Evolutionary conservation across 345 rosid genomes (phyloP).

Genomic region (Psidium guajava): DNA sequence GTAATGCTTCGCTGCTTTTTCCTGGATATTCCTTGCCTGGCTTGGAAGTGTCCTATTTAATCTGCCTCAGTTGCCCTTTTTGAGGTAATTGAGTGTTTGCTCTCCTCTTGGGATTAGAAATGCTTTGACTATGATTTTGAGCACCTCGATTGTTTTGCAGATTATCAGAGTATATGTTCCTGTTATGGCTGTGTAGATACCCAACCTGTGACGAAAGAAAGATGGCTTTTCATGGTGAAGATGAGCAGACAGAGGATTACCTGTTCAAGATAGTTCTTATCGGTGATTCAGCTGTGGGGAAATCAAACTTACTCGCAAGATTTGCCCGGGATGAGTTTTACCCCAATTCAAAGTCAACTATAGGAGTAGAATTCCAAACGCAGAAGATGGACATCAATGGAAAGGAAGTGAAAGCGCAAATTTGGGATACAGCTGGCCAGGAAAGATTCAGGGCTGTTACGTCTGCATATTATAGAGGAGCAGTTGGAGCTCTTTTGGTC

Average conservation of each 20-base stretch:
- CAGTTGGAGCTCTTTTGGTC: slow-evolving; percentile 95
- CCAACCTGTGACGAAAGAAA: slow-evolving; percentile 15
- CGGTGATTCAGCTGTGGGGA: slow-evolving; percentile 98
- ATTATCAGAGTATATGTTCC: background rate
- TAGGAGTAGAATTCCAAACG: slow-evolving; percentile 98
- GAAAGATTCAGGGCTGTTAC: slow-evolving; percentile 98
- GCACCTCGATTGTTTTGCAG: background rate
- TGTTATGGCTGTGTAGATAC: background rate
- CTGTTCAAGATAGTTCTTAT: slow-evolving; percentile 86
- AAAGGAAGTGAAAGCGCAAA: slow-evolving; percentile 91
- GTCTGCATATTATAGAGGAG: slow-evolving; percentile 94
- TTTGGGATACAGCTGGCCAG: slow-evolving; percentile 99
- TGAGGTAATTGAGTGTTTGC: background rate
- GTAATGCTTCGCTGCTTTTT: background rate
- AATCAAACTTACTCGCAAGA: slow-evolving; percentile 94
- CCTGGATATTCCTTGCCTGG: background rate
- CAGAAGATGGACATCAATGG: slow-evolving; percentile 86
- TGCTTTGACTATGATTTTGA: background rate
- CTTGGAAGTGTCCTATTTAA: background rate
- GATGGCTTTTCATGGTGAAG: slow-evolving; percentile 73
- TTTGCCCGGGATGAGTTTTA: slow-evolving; percentile 93
- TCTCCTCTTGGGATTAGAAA: background rate
- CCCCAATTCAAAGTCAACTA: slow-evolving; percentile 91
- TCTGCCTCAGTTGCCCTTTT: background rate
- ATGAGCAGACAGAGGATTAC: slow-evolving; percentile 81